Conservation (phyloP, 495 filamentous ascomycete species). For the Tuber umbilicatum region DNA sequence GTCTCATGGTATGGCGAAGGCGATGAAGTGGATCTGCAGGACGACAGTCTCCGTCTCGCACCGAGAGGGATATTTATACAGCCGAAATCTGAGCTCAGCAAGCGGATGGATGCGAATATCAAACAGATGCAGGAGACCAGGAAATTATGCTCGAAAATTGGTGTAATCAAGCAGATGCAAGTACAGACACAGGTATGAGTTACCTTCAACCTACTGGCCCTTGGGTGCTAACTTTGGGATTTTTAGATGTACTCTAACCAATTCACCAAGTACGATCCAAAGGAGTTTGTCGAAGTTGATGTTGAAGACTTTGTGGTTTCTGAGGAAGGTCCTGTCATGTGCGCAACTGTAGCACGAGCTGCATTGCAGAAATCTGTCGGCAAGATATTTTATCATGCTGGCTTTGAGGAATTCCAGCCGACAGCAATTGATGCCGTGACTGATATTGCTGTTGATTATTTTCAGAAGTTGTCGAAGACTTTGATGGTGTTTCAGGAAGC, state of each 20-base stretch:
- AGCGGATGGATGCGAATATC: slow-evolving; percentile 82
- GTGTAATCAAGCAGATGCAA: slow-evolving; percentile 99
- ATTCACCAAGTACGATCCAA: slow-evolving; percentile 92
- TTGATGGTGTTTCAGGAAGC: slow-evolving; percentile 75
- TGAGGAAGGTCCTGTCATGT: slow-evolving; percentile 79
- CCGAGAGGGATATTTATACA: slow-evolving; percentile 68
- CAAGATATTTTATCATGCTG: slow-evolving; percentile 92
- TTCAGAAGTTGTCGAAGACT: slow-evolving; percentile 70
- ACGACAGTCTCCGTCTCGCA: slow-evolving; percentile 69
- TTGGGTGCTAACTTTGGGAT: slow-evolving; percentile 18
- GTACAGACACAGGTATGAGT: slow-evolving; percentile 78
- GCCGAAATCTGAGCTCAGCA: slow-evolving; percentile 67
- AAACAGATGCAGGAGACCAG: slow-evolving; percentile 93
- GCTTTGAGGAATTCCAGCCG: slow-evolving; percentile 95
- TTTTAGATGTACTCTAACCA: slow-evolving; percentile 90
- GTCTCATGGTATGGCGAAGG: slow-evolving; percentile 86
- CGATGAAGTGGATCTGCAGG: slow-evolving; percentile 74
- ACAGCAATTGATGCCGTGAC: slow-evolving; percentile 86
- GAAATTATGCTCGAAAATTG: slow-evolving; percentile 91
- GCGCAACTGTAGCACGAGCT: slow-evolving; percentile 67
- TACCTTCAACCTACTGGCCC: neutral
- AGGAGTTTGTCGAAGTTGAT: slow-evolving; percentile 81
- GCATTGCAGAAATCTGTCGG: slow-evolving; percentile 83
- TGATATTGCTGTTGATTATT: slow-evolving; percentile 83
- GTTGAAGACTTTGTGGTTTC: slow-evolving; percentile 76